Evolutionary conservation across 768 basidiomycete species (phyloP).

Genomic region (Rhodotorula sphaerocarpa): DNA sequence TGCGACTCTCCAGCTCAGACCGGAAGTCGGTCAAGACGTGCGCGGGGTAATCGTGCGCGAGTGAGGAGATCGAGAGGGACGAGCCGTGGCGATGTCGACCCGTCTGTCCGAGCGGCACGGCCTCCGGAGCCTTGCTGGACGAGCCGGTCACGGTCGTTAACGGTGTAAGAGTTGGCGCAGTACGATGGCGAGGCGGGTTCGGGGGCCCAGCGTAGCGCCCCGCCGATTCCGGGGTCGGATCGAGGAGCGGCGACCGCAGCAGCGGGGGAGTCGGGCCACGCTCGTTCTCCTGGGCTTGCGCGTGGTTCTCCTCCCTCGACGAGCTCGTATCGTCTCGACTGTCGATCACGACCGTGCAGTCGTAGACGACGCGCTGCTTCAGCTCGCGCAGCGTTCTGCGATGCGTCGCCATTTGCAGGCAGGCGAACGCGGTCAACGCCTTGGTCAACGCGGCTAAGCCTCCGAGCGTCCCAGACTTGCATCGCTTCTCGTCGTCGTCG

Average conservation of each 20-base stretch:
- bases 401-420: constrained; percentile 44
- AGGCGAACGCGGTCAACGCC: constrained; percentile 45
- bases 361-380: constrained; percentile 43
- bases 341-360: constrained; percentile 41
- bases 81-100: too few species aligned
- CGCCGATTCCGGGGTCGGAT: not conserved
- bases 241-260: not conserved
- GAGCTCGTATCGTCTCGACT: not conserved
- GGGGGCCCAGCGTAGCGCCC: constrained; percentile 15
- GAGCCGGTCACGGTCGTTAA: too few species aligned
- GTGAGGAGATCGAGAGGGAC: not conserved
- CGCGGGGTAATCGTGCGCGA: not conserved
- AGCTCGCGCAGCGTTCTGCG: constrained; percentile 39
- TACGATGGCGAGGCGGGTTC: not conserved
- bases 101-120: too few species aligned
- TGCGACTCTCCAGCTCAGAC: constrained; percentile 11
- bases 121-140: too few species aligned
- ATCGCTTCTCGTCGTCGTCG: constrained; percentile 26
- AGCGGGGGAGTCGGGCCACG: too few species aligned
- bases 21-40: constrained; percentile 26
- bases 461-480: constrained; percentile 33
- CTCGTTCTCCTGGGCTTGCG: not conserved
- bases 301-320: not conserved
- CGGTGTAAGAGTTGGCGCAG: too few species aligned
- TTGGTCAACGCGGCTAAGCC: constrained; percentile 43